Base-by-base conservation (phyloP, 2,329 filamentous ascomycete genomes). In the Aspergillus fumigatiaffinis region DNA sequence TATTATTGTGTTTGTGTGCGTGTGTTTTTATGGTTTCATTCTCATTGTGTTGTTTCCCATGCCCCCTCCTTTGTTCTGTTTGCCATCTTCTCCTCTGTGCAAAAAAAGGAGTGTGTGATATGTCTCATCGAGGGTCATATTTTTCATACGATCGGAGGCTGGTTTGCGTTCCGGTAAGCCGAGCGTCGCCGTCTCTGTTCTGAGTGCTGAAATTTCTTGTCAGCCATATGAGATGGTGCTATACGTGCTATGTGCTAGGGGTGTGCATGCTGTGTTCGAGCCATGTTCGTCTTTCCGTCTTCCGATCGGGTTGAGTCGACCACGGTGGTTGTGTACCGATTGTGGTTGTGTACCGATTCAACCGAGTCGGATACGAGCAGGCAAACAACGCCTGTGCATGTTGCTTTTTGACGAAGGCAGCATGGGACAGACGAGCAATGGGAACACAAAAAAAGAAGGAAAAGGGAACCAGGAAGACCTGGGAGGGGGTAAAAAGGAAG, bases 131-230 rank as follows among this genome's bases (percentile, higher is more conserved):
- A 29, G 54, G 35, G 32, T 54, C 49, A 46, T 29, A 55, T 38
- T 44, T 56, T 55, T 55, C 56, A 58, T 59, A 62, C 60, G 51
- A 52, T 54, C 58, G 28, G 47, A 51, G 57, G 55, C 54, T 62
- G 61, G 59, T 56, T 54, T 59, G 46, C 28, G 7, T 28, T 44
- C 44, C 12, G 55, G 49, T 21, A 23, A 42, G 46, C 54, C 29
- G 35, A 53, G 50, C 56, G 35, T 23, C 42, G 47, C 38, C 28
- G 23, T 44, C 50, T 49, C 42, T 51, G 52, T 44, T 56, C 50
- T 48, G 49, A 42, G 46, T 44, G 25, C 57, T 51, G 52, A 32
- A 55, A 38, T 53, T 52, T 53, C 58, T 59, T 54, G 62, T 57
- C 53, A 52, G 48, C 56, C 56, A 35, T 23, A 53, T 53, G 53